phyloP scores from a whole-genome alignment of 208 protist species.

The Trypanosomatidae sp. region DNA sequence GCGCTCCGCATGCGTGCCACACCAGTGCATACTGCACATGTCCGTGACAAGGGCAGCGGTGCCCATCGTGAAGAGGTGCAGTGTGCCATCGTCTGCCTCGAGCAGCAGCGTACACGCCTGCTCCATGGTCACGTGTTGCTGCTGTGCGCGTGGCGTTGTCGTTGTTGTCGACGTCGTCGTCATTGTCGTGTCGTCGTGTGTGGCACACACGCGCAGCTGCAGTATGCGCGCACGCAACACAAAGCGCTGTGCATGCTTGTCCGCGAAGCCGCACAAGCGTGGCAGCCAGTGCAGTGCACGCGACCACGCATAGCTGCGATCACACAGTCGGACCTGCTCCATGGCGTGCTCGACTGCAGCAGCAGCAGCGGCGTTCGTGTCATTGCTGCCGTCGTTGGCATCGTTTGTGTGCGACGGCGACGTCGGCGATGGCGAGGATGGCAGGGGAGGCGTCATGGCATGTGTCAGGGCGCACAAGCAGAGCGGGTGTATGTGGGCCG shows the following conservation, averaged over 20 bases:
- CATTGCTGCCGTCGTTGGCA: slow-evolving; percentile 4
- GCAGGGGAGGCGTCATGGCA: slow-evolving; percentile 38
- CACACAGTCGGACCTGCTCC: slow-evolving; percentile 78
- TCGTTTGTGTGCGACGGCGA: slow-evolving; percentile 36
- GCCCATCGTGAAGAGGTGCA: slow-evolving; percentile 83
- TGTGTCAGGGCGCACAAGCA: not conserved
- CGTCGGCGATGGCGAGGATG: slow-evolving; percentile 53
- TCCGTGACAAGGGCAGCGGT: slow-evolving; percentile 52
- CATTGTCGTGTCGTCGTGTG: slow-evolving; percentile 15
- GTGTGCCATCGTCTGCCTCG: slow-evolving; percentile 19
- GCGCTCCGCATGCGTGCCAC: slow-evolving; percentile 38
- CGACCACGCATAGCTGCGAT: slow-evolving; percentile 48
- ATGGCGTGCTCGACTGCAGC: too few relatives aligned
- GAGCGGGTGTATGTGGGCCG: not conserved
- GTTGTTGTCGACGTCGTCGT: not conserved
- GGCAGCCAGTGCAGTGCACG: slow-evolving; percentile 74
- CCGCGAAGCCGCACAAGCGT: slow-evolving; percentile 51
- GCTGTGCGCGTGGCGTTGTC: not conserved
- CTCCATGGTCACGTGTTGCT: slow-evolving; percentile 49
- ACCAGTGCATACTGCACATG: slow-evolving; percentile 63
- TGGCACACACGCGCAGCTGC: slow-evolving; percentile 37
- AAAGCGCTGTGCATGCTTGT: slow-evolving; percentile 33
- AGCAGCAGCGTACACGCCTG: slow-evolving; percentile 66
- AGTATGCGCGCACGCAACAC: slow-evolving; percentile 68
- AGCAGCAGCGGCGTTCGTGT: not conserved